These are phyloP conservation scores for Tolypocladium nubicola DNA, from an alignment of 2,329 filamentous ascomycete genomes.

Conservation along the genomic window DNA sequence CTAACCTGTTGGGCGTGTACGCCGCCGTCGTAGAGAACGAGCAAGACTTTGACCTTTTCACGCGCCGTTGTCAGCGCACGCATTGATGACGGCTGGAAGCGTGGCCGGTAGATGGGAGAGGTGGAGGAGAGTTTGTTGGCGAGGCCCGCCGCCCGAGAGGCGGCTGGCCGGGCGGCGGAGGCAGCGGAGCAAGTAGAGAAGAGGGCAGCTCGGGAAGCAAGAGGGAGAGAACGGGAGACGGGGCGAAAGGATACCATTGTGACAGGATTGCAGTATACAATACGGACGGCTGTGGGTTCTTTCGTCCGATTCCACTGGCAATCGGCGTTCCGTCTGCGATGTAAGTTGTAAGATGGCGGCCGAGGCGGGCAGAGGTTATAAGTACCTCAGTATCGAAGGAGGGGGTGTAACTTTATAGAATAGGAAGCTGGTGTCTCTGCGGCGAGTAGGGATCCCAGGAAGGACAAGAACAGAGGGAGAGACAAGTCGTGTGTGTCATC, in stretches of 20 bases:
- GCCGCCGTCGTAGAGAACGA: slow-evolving; percentile 86
- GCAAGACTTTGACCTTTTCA: slow-evolving; percentile 81
- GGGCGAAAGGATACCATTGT: slow-evolving; percentile 23
- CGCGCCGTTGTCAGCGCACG: slow-evolving; percentile 32
- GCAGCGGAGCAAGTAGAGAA: slow-evolving; percentile 12
- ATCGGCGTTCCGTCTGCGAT: not conserved
- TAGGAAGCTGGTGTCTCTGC: not conserved
- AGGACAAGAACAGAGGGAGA: not conserved
- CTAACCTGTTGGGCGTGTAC: slow-evolving; percentile 78
- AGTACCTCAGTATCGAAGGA: not conserved
- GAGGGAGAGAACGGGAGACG: slow-evolving; percentile 13
- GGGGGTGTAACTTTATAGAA: not conserved
- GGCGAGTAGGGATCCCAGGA: not conserved
- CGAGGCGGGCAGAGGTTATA: not conserved
- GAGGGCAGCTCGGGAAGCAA: slow-evolving; percentile 14
- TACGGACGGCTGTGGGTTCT: no score
- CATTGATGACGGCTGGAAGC: slow-evolving; percentile 25
- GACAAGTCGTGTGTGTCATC: not conserved
- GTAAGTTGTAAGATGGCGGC: not conserved
- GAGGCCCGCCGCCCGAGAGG: slow-evolving; percentile 5
- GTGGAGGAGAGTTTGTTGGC: slow-evolving; percentile 7
- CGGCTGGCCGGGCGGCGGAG: slow-evolving; percentile 5
- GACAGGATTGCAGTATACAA: slow-evolving; percentile 3
- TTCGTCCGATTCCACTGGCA: not conserved
- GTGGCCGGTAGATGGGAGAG: slow-evolving; percentile 26